These are phyloP conservation scores for Lipomyces mesembrius DNA, from an alignment of 805 yeast species.

Conservation along the genomic window DNA sequence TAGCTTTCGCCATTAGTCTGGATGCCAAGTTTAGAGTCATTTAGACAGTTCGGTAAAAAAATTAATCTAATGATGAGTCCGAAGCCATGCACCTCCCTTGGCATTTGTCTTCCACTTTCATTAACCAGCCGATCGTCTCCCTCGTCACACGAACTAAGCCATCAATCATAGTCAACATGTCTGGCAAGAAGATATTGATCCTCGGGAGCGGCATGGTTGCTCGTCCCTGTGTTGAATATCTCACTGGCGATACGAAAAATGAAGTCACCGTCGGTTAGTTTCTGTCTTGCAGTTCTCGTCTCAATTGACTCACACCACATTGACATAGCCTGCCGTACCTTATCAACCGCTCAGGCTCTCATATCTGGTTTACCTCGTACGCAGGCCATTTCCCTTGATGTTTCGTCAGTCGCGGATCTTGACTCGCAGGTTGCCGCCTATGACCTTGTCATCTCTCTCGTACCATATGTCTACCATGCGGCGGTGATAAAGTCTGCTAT, in stretches of 20 bases:
- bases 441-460: constrained; percentile 85
- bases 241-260: constrained; percentile 71
- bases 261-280: constrained; percentile 73
- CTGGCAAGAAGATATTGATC: constrained; percentile 15
- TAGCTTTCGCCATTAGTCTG: no score
- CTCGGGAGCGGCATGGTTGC: constrained; percentile 85
- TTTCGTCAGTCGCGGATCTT: constrained; percentile 72
- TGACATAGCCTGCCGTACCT: constrained; percentile 80
- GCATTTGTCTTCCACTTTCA: background rate
- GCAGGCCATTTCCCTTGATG: constrained; percentile 84
- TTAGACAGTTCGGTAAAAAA: background rate
- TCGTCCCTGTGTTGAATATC: constrained; percentile 93
- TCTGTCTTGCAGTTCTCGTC: background rate
- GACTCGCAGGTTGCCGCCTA: constrained; percentile 74
- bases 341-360: constrained; percentile 78
- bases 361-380: constrained; percentile 72
- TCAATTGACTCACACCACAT: background rate
- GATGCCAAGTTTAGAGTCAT: no score
- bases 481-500: constrained; percentile 91
- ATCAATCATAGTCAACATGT: background rate
- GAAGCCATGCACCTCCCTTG: background rate
- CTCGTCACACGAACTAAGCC: background rate
- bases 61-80: background rate
- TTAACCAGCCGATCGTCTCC: background rate
- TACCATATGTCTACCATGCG: constrained; percentile 94